A percentile compares a stretch with the other conserved stretches of the same genome.
Evolutionary conservation across 345 rosid species (phyloP).

Genomic region (Raphanus sativus): DNA sequence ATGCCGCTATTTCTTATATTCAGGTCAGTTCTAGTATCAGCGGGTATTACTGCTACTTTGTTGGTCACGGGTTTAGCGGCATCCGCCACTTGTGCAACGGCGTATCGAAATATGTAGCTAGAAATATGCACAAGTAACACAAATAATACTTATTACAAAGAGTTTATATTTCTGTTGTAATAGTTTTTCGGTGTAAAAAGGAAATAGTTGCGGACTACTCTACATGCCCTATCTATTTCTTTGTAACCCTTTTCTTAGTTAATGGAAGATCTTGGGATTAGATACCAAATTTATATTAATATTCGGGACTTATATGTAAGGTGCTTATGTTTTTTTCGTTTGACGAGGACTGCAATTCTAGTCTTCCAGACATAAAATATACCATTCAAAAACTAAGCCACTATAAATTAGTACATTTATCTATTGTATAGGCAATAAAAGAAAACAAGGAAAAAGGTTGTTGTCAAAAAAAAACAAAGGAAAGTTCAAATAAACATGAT

Average conservation of each 20-base stretch:
- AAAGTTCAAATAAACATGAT: not conserved
- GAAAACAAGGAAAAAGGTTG: not conserved
- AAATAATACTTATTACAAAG: not conserved
- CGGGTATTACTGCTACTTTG: not conserved
- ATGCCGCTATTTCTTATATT: not conserved
- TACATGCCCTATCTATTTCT: not conserved
- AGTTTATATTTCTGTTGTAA: not conserved
- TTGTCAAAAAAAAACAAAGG: not conserved
- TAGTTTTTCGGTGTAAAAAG: not conserved
- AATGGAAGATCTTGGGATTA: not conserved
- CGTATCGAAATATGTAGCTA: not conserved
- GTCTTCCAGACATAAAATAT: not conserved
- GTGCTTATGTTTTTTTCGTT: not conserved
- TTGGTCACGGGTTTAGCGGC: not conserved
- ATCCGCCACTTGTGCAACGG: not conserved
- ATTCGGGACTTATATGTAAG: not conserved
- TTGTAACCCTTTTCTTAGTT: not conserved
- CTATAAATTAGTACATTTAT: not conserved
- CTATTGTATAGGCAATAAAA: not conserved
- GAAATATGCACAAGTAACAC: not conserved
- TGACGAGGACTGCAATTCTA: not conserved
- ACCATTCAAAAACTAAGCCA: not conserved
- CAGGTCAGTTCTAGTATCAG: not conserved
- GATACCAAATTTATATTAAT: not conserved
- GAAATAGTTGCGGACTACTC: not conserved